phyloP scores from a whole-genome alignment of 495 filamentous ascomycete genomes.

The Patellaria atrata region DNA sequence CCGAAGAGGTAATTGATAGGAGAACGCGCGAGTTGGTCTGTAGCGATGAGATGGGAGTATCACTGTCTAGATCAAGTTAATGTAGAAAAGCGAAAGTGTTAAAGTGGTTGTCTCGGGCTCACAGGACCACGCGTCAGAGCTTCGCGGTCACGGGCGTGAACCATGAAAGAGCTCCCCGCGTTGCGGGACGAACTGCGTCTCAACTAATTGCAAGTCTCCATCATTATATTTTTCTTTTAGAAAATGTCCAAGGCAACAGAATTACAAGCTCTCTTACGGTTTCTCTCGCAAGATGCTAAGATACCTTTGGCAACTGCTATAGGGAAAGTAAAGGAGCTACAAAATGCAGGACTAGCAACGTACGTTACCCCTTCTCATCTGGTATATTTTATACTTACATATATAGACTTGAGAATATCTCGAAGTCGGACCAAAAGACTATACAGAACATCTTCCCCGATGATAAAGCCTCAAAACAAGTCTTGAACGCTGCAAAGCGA shows the following conservation, averaged over 20 bases:
- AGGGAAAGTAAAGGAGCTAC: slow-evolving; percentile 50
- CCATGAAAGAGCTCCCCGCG: too few relatives aligned
- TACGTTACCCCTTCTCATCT: slow-evolving; percentile 8
- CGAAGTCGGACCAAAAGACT: slow-evolving; percentile 38
- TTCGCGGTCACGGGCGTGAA: too few relatives aligned
- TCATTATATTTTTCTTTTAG: too few relatives aligned
- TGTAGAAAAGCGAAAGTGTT: too few relatives aligned
- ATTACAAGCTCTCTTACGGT: slow-evolving; percentile 58
- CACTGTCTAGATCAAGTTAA: too few relatives aligned
- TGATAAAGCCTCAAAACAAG: slow-evolving; percentile 53
- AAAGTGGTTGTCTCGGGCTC: too few relatives aligned
- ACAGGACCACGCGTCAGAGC: too few relatives aligned
- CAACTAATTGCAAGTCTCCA: too few relatives aligned
- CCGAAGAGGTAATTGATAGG: too few relatives aligned
- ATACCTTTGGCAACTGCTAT: slow-evolving; percentile 56
- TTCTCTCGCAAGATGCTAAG: slow-evolving; percentile 60
- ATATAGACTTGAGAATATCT: slow-evolving; percentile 38
- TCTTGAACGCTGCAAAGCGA: slow-evolving; percentile 45
- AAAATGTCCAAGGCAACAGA: slow-evolving; percentile 31
- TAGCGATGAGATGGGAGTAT: too few relatives aligned
- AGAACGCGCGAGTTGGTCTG: too few relatives aligned
- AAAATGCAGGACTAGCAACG: slow-evolving; percentile 39
- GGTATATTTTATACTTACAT: slow-evolving; percentile 3
- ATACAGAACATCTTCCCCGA: slow-evolving; percentile 51
- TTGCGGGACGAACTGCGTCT: too few relatives aligned